Conservation (phyloP, 2,329 filamentous ascomycete genomes). For the Sordariomycetes sp. region DNA sequence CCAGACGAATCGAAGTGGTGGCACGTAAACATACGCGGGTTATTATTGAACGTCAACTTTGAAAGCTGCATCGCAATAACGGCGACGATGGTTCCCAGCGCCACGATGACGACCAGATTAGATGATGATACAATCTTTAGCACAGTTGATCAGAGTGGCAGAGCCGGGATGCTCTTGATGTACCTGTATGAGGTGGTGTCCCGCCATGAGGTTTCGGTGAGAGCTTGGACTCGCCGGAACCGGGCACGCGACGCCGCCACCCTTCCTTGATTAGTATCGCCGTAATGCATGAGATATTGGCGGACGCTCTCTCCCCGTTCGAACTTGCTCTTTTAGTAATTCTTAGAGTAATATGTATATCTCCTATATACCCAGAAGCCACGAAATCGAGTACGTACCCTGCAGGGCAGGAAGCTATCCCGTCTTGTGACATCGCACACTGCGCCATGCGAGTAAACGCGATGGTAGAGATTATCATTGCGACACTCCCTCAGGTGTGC, state of each 20-base stretch:
- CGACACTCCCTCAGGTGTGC: too few species aligned
- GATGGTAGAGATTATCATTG: too few species aligned
- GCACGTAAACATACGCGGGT: neutral
- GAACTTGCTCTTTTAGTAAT: neutral
- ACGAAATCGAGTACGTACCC: too few species aligned
- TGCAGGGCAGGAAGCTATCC: too few species aligned
- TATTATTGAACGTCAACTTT: neutral
- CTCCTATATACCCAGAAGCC: neutral
- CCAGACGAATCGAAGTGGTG: neutral
- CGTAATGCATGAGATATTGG: neutral
- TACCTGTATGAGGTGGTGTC: too few species aligned
- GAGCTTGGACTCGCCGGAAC: neutral
- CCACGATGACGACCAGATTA: neutral
- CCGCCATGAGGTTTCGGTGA: neutral
- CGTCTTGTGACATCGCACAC: too few species aligned
- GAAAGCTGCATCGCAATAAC: too few species aligned
- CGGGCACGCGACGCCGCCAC: neutral
- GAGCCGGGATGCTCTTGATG: neutral
- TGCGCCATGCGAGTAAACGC: too few species aligned
- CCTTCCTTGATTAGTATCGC: neutral
- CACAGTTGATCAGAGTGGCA: neutral
- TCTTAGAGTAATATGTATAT: neutral
- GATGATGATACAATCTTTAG: neutral
- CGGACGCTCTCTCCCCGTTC: neutral
- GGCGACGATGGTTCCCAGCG: too few species aligned